Base-by-base conservation (phyloP, 768 basidiomycete species). In the Pisolithus albus region DNA sequence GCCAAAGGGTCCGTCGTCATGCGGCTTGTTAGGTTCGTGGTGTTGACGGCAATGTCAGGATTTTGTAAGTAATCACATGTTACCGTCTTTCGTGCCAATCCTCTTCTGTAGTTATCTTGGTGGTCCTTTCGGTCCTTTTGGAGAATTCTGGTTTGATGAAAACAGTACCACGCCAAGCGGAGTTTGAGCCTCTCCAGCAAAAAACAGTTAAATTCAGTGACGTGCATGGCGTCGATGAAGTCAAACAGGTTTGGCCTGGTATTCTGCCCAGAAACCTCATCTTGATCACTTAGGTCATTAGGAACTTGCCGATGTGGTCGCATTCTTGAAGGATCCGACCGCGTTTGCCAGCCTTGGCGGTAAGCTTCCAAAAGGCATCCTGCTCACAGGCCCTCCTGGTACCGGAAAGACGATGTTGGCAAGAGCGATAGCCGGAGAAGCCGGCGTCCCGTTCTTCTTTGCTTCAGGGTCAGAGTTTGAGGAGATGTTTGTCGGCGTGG, bases 141-240 rank as follows among this genome's bases (percentile, higher is more conserved):
- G 95, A 97, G 70, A 94, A 92, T 66, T 87, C 91, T 23, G 94
- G 94, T 4, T 76, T 97, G 39, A 81, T 96, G 74, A 95, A 95
- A 72, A 83, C 88, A 5, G 92, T 87, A 4, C 84, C 86, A 38
- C 81, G 81, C 28, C 83, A 86, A 54, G 70, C 84, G 24, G 85
- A 94, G 59, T 97, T 93, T 61, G 86, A 93, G 59, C 87, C 91
- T 7, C 70, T 79, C 3, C 78, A 86, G 64, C 88, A 84, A 28
- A 90, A 88, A 60, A 75, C 81, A 1, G 86, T 94, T 68, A 93
- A 81, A 61, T 98, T 99, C 64, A 84, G 81, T 56, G 96, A 99
- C 68, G 93, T 99, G 5, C 94, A 98, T 57, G 96, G 96, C 28
- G 88, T 95, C 24, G 96, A 98, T 59, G 96, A 99, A 69, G 96